Evolutionary conservation across 1,284 basidiomycete genomes (phyloP), one percentile per base, ranked within the genome.

Genomic region (Exobasidium rhododendri): DNA sequence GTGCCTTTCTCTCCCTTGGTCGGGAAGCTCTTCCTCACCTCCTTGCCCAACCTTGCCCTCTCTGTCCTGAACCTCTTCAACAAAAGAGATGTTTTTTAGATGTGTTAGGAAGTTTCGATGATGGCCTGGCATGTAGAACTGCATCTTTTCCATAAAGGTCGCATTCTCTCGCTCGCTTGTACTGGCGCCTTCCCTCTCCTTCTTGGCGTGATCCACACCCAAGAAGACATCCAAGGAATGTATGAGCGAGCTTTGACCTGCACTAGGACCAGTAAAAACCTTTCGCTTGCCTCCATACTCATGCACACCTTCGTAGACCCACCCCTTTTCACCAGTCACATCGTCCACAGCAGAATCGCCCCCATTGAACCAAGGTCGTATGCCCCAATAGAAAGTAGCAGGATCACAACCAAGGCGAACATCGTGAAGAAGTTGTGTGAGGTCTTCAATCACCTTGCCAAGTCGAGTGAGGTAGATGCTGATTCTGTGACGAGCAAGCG

Each of bases 311-410:
- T 92, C 87, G 71, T 91, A 96, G 5, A 85, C 74, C 93, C 94
- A 98, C 51, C 84, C 85, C 13, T 81, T 45, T 28, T 17, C 60
- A 56, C 29, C 63, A 43, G 50, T 63, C 59, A n/a, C 64, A 61
- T 45, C 59, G 46, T 44, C 65, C 56, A 29, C 67, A 57, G 7
- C 86, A 1, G 88, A 87, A 76, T 93, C 90, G 31, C 86, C 86
- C 3, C 93, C 94, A 26, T 87, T 85, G 82, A 97, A 92, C 93
- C 94, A 97, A 0, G 93, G 94, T 13, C 94, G 84, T 64, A 97
- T 87, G 40, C 86, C 82, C 79, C 89, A 85, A 80, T 92, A 97
- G 73, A 96, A 97, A 35, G 87, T 83, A 6, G 85, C 83, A 0
- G 92, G 91, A 65, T 89, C 86, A 78, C 91, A 91, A 4, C 86